phyloP scores from a whole-genome alignment of 2,329 filamentous ascomycete species.

The Cladosporium sp. region DNA sequence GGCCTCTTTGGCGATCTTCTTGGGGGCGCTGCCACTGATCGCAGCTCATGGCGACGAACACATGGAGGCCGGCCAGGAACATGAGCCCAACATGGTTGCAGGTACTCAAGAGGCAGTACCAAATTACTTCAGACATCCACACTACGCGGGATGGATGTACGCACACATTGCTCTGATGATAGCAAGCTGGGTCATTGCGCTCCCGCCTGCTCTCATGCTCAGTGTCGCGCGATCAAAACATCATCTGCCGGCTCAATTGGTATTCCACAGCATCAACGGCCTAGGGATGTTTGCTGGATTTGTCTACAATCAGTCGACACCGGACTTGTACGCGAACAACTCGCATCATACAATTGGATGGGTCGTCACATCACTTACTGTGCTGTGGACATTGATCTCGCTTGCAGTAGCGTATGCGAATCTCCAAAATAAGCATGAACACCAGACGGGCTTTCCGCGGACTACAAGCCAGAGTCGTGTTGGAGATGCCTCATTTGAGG shows the following conservation, averaged over 20 bases:
- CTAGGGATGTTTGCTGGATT: conserved; percentile 64
- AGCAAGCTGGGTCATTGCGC: conserved; percentile 68
- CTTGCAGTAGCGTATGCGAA: conserved; percentile 59
- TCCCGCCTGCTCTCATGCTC: conserved; percentile 81
- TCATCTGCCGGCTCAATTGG: conserved; percentile 67
- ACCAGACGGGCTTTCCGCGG: not conserved
- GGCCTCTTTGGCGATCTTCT: conserved; percentile 39
- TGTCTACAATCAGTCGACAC: conserved; percentile 77
- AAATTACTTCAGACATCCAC: conserved; percentile 62
- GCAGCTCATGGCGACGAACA: conserved; percentile 40
- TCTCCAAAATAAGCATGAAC: conserved; percentile 7
- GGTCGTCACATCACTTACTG: conserved; percentile 72
- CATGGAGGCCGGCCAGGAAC: conserved; percentile 30
- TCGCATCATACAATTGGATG: conserved; percentile 88
- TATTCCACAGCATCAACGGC: conserved; percentile 46
- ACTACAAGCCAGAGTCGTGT: conserved; percentile 31
- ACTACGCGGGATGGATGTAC: conserved; percentile 59
- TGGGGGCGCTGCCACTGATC: conserved; percentile 42
- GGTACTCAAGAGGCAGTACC: conserved; percentile 30
- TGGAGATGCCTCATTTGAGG: conserved; percentile 24
- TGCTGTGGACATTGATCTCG: conserved; percentile 68
- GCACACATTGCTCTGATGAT: conserved; percentile 71
- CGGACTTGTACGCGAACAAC: conserved; percentile 83
- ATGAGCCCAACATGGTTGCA: conserved; percentile 23
- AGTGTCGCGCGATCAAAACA: conserved; percentile 78